Evolutionary conservation across 768 basidiomycete species (phyloP).

Genomic region (Tubosaeta sp.): DNA sequence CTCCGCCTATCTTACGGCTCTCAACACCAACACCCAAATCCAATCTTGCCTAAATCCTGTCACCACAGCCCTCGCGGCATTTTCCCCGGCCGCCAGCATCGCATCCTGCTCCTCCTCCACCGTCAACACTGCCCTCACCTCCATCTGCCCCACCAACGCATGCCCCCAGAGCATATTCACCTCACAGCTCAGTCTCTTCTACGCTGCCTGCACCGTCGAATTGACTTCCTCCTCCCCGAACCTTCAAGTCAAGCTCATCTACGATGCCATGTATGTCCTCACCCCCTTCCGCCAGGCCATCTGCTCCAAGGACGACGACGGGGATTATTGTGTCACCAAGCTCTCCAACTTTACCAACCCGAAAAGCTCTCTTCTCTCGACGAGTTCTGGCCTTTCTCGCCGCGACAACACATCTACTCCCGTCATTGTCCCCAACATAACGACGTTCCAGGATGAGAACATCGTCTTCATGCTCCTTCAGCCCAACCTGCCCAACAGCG

Average conservation of each 20-base stretch:
- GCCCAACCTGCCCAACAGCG: conserved; percentile 39
- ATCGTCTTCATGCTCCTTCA: conserved; percentile 79
- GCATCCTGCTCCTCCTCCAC: conserved; percentile 37
- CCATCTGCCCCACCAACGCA: conserved; percentile 46
- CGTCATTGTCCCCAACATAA: conserved; percentile 46
- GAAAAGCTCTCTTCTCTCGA: not conserved
- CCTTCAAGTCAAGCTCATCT: conserved; percentile 52
- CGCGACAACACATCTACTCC: conserved; percentile 31
- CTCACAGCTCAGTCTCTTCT: conserved; percentile 62
- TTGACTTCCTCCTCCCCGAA: conserved; percentile 47
- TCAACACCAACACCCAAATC: conserved; percentile 62
- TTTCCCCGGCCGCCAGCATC: conserved; percentile 42
- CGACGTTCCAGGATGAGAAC: conserved; percentile 53
- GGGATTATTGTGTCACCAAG: conserved; percentile 63
- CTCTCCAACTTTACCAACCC: conserved; percentile 28
- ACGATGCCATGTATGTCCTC: conserved; percentile 78
- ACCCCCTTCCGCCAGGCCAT: conserved; percentile 60
- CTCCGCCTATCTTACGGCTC: conserved; percentile 49
- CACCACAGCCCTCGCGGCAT: conserved; percentile 53
- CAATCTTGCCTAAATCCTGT: conserved; percentile 59
- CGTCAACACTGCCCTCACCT: conserved; percentile 49
- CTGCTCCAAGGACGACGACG: conserved; percentile 72
- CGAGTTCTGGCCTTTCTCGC: not conserved
- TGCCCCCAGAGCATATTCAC: conserved; percentile 63
- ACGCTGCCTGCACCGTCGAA: conserved; percentile 65